phyloP scores from a whole-genome alignment of 2,329 filamentous ascomycete species.

The Huntiella abstrusa region DNA sequence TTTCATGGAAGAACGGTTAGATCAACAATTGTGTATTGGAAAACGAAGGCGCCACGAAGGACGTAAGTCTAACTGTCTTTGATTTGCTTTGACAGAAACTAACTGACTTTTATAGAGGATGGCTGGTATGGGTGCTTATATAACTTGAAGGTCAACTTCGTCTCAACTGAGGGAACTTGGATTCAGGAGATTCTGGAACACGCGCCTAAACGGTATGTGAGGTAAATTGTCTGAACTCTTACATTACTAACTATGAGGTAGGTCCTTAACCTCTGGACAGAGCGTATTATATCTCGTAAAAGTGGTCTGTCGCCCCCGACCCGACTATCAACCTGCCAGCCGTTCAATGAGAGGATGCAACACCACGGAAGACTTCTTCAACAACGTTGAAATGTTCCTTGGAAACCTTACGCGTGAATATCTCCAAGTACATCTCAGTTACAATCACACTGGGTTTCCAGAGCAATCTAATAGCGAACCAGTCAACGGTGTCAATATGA shows the following conservation, averaged over 20 bases:
- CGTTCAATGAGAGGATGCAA: background rate
- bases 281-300: conserved; percentile 31
- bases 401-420: conserved; percentile 30
- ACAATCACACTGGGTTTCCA: conserved; percentile 37
- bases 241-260: conserved; percentile 14
- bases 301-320: conserved; percentile 14
- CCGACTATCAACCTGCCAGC: background rate
- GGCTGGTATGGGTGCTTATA: conserved; percentile 28
- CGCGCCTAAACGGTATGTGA: conserved; percentile 23
- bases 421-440: conserved; percentile 32
- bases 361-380: conserved; percentile 34
- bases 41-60: conserved; percentile 10
- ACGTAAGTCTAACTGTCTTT: conserved; percentile 4
- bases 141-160: conserved; percentile 27
- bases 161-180: conserved; percentile 22
- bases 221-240: background rate
- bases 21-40: conserved; percentile 11
- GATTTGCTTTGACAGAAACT: background rate
- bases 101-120: conserved; percentile 4
- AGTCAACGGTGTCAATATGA: conserved; percentile 5
- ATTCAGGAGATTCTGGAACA: conserved; percentile 29
- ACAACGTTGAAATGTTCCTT: conserved; percentile 38
- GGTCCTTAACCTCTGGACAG: conserved; percentile 25
- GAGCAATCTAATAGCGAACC: conserved; percentile 4
- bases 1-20: conserved; percentile 8